phyloP scores from a whole-genome alignment of 495 filamentous ascomycete genomes.

The Glarea lozoyensis region DNA sequence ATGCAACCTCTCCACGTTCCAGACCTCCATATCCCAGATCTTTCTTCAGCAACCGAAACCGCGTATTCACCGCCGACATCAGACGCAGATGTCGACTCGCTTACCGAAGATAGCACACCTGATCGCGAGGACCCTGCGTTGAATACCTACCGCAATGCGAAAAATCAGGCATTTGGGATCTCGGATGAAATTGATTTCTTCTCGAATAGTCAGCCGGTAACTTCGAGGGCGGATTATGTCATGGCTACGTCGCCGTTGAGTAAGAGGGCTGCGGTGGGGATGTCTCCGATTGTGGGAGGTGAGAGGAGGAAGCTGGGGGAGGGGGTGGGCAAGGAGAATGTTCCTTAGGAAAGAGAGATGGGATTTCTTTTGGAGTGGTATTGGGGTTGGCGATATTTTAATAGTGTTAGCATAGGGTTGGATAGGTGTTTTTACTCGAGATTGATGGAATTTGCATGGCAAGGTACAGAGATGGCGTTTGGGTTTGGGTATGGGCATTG shows the following conservation, averaged over 20 bases:
- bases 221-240: slow-evolving; percentile 11
- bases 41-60: slow-evolving; percentile 18
- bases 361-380: too few species aligned
- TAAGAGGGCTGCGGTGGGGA: too few species aligned
- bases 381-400: too few species aligned
- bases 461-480: too few species aligned
- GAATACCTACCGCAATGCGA: not conserved
- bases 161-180: not conserved
- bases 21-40: slow-evolving; percentile 7
- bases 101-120: slow-evolving; percentile 18
- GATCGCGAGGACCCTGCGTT: not conserved
- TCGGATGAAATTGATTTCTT: slow-evolving; percentile 15
- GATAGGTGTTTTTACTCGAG: too few species aligned
- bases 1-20: not conserved
- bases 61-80: slow-evolving; percentile 10
- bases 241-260: slow-evolving; percentile 12
- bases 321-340: too few species aligned
- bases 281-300: too few species aligned
- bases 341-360: too few species aligned
- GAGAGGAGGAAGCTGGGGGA: too few species aligned
- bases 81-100: slow-evolving; percentile 21
- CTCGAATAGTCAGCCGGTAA: slow-evolving; percentile 14
- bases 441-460: too few species aligned
- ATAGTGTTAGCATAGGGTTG: too few species aligned
- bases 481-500: too few species aligned